Evolutionary conservation across 2,329 filamentous ascomycete species (phyloP), one percentile per base, ranked within the genome.

Genomic region (Lecanicillium sp.): DNA sequence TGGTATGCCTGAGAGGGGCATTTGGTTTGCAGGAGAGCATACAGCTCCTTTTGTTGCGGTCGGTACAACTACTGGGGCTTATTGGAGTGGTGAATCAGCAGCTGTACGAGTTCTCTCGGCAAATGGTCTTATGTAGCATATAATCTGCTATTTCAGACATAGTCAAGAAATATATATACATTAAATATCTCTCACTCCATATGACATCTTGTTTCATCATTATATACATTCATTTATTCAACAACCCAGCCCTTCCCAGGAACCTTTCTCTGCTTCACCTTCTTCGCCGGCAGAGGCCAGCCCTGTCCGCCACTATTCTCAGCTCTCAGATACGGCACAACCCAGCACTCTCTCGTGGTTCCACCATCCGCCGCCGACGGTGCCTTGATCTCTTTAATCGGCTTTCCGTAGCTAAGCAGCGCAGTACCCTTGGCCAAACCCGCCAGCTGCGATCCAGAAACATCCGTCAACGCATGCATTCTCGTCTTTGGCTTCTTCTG

Each of bases 1-100:
- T 29, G 80, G 81, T 1, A 49, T 83, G 48, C 79, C 79, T 1
- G 77, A 76, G 13, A 65, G 77, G 17, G 79, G 84, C 0, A 54
- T 95, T 8, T 95, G 88, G 88, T 69, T 95, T 47, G 87, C 88
- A 0, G 88, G 88, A 0, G 88, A 95, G 62, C 88, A 95, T 62
- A 94, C 87, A 17, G 82, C 86, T 38, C 88, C 89, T 5, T 94
- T 95, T 64, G 79, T 94, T 22, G 87, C 85, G 11, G 58, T 95
- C 45, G 90, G 89, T 0, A 95, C 88, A 5, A 84, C 82, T 9
- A 92, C 87, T 1, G 90, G 90, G 1, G 90, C 90, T 9, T 95
- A 87, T 58, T 94, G 86, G 86, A 87, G 84, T 56, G 89, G 89
- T 2, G 86, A 94, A 63, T 73, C 72, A 16, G 84, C 87, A 25